Evolutionary conservation across 352 stramenopile genomes (phyloP).

Genomic region (Phytopythium cucurbitacearum): DNA sequence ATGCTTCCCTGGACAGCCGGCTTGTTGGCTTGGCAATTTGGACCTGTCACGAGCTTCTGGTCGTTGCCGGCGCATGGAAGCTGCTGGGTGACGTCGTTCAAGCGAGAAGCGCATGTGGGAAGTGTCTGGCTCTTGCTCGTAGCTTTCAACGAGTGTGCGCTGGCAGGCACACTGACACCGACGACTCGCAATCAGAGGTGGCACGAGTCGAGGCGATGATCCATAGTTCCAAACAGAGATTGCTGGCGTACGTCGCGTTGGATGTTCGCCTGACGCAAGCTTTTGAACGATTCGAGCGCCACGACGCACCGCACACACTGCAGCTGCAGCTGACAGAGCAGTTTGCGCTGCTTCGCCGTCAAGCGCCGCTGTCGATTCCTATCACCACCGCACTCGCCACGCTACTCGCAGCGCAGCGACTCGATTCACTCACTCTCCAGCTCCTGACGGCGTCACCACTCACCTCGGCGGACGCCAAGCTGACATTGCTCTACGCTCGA

Average conservation of each 20-base stretch:
- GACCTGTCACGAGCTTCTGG: constrained; percentile 9
- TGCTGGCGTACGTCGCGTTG: constrained; percentile 22
- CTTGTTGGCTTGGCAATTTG: too few species aligned
- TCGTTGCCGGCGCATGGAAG: constrained; percentile 14
- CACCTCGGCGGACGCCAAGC: constrained; percentile 2
- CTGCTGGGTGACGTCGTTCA: constrained; percentile 11
- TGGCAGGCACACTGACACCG: too few species aligned
- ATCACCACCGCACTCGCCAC: constrained; percentile 11
- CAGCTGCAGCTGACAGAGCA: constrained; percentile 12
- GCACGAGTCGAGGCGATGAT: too few species aligned
- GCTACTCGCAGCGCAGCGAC: constrained; percentile 14
- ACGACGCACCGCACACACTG: constrained; percentile 16
- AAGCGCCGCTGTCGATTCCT: constrained; percentile 19
- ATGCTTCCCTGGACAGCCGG: too few species aligned
- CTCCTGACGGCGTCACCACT: constrained; percentile 17
- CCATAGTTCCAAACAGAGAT: constrained; percentile 9
- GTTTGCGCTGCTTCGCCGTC: constrained; percentile 12
- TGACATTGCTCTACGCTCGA: constrained; percentile 22
- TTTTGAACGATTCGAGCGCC: constrained; percentile 11
- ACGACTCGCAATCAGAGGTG: too few species aligned
- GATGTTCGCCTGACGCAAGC: constrained; percentile 12
- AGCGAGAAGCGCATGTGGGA: neutral
- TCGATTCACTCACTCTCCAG: constrained; percentile 10
- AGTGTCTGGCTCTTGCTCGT: too few species aligned
- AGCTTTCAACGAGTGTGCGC: too few species aligned